Evolutionary conservation across 176 grass and related monocot genomes (phyloP).

Genomic region (Themeda triandra): DNA sequence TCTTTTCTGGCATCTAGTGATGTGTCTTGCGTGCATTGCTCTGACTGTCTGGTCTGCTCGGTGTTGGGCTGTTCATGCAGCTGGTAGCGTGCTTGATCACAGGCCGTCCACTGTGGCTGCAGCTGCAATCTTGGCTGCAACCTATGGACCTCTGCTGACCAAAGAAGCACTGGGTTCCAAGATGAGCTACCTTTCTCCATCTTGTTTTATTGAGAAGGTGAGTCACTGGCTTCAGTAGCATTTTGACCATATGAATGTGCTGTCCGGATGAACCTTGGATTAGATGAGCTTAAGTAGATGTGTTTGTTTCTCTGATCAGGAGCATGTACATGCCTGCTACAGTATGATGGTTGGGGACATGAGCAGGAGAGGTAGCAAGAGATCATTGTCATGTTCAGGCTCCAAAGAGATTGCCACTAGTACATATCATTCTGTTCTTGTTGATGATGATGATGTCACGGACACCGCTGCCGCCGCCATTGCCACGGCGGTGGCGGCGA

Average conservation of each 20-base stretch:
- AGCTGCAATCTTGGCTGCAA: constrained; percentile 72
- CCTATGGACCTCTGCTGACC: constrained; percentile 45
- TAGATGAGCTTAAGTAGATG: background rate
- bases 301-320: constrained; percentile 51
- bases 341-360: constrained; percentile 51
- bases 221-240: background rate
- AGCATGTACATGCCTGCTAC: constrained; percentile 69
- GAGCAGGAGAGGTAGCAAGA: constrained; percentile 44
- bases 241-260: constrained; percentile 1
- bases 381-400: constrained; percentile 51
- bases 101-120: constrained; percentile 68
- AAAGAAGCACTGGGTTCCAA: constrained; percentile 55
- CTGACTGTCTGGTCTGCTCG: constrained; percentile 17
- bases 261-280: constrained; percentile 6
- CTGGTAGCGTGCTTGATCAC: constrained; percentile 54
- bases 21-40: constrained; percentile 10
- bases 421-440: constrained; percentile 65
- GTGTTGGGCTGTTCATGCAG: constrained; percentile 36
- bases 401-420: constrained; percentile 36
- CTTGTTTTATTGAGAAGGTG: constrained; percentile 63
- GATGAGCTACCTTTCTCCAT: constrained; percentile 47
- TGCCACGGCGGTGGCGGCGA: background rate
- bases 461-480: constrained; percentile 45
- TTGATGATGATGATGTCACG: constrained; percentile 53
- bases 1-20: background rate